Conservation (phyloP, 345 rosid genomes). For the Gossypium rotundifolium region DNA sequence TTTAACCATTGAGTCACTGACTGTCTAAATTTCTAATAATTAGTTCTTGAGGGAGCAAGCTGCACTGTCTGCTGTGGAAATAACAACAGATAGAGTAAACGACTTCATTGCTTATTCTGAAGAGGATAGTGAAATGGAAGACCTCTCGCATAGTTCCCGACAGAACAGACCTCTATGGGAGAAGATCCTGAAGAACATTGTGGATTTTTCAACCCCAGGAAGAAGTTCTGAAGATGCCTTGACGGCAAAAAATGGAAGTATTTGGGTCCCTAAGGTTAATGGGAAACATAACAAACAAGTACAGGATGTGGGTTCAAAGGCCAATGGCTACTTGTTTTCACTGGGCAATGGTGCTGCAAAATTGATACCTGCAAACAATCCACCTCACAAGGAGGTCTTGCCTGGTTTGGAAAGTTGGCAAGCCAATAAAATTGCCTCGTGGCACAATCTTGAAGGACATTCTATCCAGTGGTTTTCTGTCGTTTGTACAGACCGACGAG, state of each 20-base stretch:
- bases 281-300: conserved; percentile 77
- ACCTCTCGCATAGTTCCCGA: conserved; percentile 35
- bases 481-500: conserved; percentile 80
- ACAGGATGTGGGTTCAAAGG: conserved; percentile 38
- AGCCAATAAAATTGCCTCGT: conserved; percentile 67
- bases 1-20: not conserved
- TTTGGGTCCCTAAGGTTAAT: conserved; percentile 69
- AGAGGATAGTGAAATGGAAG: conserved; percentile 55
- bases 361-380: conserved; percentile 58
- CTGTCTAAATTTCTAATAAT: conserved; percentile 15
- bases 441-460: conserved; percentile 94
- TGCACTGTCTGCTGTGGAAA: conserved; percentile 68
- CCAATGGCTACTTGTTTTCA: conserved; percentile 35
- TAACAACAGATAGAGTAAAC: conserved; percentile 65
- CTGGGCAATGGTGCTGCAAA: conserved; percentile 67
- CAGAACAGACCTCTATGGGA: conserved; percentile 58
- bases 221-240: conserved; percentile 28
- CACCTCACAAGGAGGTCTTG: conserved; percentile 69
- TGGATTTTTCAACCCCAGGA: conserved; percentile 38
- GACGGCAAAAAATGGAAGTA: conserved; percentile 36
- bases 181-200: conserved; percentile 48
- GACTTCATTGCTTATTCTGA: conserved; percentile 73
- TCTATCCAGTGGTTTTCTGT: conserved; percentile 88
- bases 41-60: conserved; percentile 97
- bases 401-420: conserved; percentile 89